Evolutionary conservation across 257 asterid species (phyloP).

Genomic region (Thymus quinquecostatus): DNA sequence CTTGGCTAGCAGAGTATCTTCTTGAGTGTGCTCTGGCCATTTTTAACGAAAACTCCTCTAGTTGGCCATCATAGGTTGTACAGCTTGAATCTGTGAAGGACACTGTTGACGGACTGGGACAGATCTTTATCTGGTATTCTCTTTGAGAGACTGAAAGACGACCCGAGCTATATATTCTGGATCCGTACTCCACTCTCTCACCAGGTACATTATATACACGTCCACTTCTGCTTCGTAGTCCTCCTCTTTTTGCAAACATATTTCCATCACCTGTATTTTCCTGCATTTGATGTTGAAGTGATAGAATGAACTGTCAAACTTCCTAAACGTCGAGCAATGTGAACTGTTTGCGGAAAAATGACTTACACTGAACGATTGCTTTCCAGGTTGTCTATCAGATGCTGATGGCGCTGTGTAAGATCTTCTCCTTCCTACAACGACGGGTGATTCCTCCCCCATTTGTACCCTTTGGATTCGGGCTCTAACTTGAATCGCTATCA

Average conservation of each 20-base stretch:
- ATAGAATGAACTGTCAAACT: neutral
- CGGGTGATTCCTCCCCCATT: conserved; percentile 45
- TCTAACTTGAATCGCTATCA: conserved; percentile 69
- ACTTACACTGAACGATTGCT: conserved; percentile 36
- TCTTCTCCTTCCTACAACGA: conserved; percentile 29
- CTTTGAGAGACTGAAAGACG: conserved; percentile 44
- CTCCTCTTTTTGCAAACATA: conserved; percentile 33
- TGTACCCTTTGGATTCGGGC: conserved; percentile 65
- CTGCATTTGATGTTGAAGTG: conserved; percentile 35
- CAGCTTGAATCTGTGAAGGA: conserved; percentile 56
- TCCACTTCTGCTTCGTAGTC: conserved; percentile 46
- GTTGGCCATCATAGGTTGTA: conserved; percentile 42
- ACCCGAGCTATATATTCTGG: conserved; percentile 33
- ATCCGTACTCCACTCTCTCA: conserved; percentile 44
- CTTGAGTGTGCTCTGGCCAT: conserved; percentile 36
- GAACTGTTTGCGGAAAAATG: neutral
- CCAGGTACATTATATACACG: conserved; percentile 30
- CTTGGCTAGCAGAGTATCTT: conserved; percentile 35
- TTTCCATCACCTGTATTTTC: conserved; percentile 33
- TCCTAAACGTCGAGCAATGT: neutral
- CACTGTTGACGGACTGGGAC: conserved; percentile 52
- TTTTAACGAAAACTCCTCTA: conserved; percentile 42
- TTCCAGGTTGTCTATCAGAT: conserved; percentile 34
- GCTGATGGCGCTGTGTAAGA: conserved; percentile 36
- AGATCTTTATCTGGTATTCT: conserved; percentile 40